Evolutionary conservation across 495 filamentous ascomycete genomes (phyloP).

Genomic region (Penicillium atrosanguineum): DNA sequence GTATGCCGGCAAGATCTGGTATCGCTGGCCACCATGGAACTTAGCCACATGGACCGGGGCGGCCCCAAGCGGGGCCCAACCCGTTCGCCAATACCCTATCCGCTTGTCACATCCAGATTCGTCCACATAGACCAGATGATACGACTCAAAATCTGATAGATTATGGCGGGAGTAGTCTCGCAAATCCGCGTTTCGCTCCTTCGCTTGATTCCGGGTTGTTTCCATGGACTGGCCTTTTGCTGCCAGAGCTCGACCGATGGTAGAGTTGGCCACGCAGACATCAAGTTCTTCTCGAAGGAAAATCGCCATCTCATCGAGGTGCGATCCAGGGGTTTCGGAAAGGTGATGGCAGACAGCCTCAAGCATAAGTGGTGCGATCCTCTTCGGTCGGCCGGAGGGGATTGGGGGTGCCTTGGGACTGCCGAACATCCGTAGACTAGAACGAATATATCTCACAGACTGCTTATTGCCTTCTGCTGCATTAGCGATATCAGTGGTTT

Average conservation of each 20-base stretch:
- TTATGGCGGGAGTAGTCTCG: neutral
- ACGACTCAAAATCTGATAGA: neutral
- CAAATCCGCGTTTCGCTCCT: neutral
- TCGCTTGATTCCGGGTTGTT: slow-evolving; percentile 1
- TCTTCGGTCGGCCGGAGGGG: slow-evolving; percentile 8
- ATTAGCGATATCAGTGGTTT: too few species aligned
- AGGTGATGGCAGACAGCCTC: slow-evolving; percentile 16
- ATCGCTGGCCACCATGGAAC: slow-evolving; percentile 24
- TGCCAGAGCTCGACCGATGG: slow-evolving; percentile 4
- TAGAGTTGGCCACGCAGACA: slow-evolving; percentile 1
- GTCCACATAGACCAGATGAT: neutral
- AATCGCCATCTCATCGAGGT: slow-evolving; percentile 17
- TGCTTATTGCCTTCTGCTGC: slow-evolving; percentile 17
- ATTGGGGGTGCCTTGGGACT: slow-evolving; percentile 22
- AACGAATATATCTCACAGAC: slow-evolving; percentile 19
- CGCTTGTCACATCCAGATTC: neutral
- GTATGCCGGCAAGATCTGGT: slow-evolving; percentile 38
- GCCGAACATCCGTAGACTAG: slow-evolving; percentile 24
- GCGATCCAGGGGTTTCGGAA: slow-evolving; percentile 15
- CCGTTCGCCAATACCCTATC: neutral
- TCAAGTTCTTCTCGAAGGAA: slow-evolving; percentile 15
- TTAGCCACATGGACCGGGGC: neutral
- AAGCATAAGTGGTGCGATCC: slow-evolving; percentile 21
- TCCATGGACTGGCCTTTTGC: slow-evolving; percentile 8
- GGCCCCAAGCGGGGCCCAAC: neutral